Percentiles rank a stretch among this genome's conserved stretches.
These are phyloP conservation scores for Euphorbia schlechtendalii DNA, from an alignment of 441 rosid species.

Conservation along the genomic window DNA sequence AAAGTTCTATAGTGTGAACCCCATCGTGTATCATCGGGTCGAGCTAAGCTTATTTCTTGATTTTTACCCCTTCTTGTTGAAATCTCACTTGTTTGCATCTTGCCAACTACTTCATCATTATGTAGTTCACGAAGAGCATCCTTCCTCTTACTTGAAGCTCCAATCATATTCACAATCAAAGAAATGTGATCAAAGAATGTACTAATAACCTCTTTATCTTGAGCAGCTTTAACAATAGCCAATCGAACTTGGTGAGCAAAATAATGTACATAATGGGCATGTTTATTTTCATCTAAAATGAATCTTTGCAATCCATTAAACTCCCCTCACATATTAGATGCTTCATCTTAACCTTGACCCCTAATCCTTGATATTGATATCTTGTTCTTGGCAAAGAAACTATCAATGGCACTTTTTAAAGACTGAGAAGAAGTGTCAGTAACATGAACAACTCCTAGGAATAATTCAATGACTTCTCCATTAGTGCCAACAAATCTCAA, in stretches of 20 bases:
- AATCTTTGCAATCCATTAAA: not conserved
- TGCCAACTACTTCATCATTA: not conserved
- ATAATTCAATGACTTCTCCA: not conserved
- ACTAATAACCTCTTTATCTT: not conserved
- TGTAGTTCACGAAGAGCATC: not conserved
- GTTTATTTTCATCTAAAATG: not conserved
- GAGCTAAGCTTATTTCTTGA: not conserved
- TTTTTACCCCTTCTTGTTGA: not conserved
- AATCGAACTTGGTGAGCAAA: conserved; percentile 11
- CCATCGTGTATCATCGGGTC: not conserved
- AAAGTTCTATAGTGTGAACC: not conserved
- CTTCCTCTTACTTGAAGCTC: not conserved
- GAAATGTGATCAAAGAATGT: not conserved
- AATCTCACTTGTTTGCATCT: not conserved
- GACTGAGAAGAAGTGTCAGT: not conserved
- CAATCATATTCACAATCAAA: conserved; percentile 1
- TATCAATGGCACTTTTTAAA: not conserved
- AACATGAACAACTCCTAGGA: not conserved
- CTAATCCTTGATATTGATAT: not conserved
- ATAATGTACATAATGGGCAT: not conserved
- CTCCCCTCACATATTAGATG: conserved; percentile 1
- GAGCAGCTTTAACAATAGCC: not conserved
- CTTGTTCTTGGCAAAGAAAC: not conserved
- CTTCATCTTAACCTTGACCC: conserved; percentile 11
- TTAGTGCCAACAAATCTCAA: not conserved